phyloP scores from a whole-genome alignment of 306 rosid genomes.

The Mucuna pruriens region DNA sequence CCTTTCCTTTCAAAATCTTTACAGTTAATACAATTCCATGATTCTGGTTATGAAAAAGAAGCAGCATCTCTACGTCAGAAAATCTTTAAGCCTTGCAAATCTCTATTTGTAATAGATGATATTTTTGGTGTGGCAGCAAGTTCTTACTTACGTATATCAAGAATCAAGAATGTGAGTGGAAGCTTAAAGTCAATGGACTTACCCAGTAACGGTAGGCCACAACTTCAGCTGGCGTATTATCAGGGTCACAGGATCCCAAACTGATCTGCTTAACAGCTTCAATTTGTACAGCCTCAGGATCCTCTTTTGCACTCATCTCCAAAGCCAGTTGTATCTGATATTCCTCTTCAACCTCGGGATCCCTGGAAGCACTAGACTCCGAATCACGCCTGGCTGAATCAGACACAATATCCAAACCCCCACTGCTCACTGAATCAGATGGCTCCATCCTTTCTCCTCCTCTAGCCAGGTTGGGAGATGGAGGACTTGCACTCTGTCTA shows the following conservation, averaged over 20 bases:
- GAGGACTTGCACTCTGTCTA: conserved; percentile 66
- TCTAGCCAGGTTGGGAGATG: conserved; percentile 55
- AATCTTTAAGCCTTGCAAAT: conserved; percentile 3
- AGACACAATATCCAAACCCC: conserved; percentile 61
- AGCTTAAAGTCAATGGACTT: conserved; percentile 47
- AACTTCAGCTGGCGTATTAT: conserved; percentile 93
- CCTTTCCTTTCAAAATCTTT: background rate
- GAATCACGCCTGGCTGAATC: conserved; percentile 71
- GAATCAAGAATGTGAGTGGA: conserved; percentile 39
- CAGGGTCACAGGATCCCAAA: conserved; percentile 89
- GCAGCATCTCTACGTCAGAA: conserved; percentile 30
- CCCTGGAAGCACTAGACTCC: conserved; percentile 78
- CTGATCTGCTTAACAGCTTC: conserved; percentile 99
- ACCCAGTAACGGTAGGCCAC: conserved; percentile 96
- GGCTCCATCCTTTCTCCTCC: conserved; percentile 64
- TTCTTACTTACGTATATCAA: conserved; percentile 24
- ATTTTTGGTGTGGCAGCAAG: conserved; percentile 32
- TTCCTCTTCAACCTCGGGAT: conserved; percentile 92
- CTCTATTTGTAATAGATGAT: conserved; percentile 6
- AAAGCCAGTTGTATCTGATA: conserved; percentile 96
- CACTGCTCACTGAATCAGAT: conserved; percentile 59
- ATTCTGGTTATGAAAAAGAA: conserved; percentile 19
- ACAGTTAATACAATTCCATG: conserved; percentile 27
- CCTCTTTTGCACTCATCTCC: conserved; percentile 96
- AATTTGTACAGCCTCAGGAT: conserved; percentile 99